Evolutionary conservation across 306 rosid species (phyloP).

Genomic region (Cicer judaicum): DNA sequence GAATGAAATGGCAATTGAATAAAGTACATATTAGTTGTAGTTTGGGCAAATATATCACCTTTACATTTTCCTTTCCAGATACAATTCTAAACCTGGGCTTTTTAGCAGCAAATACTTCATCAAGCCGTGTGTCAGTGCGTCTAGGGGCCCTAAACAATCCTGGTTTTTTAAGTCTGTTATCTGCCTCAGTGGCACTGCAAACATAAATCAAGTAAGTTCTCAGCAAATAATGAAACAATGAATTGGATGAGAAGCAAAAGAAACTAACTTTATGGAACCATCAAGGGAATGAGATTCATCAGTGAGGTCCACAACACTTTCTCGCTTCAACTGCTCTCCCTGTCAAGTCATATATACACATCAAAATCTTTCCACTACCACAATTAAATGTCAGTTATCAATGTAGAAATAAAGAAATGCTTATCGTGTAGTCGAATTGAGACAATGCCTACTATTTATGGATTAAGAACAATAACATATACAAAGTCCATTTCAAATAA

Average conservation of each 20-base stretch:
- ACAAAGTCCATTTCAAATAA: conserved; percentile 1
- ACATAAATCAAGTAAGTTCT: conserved; percentile 40
- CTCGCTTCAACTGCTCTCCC: conserved; percentile 55
- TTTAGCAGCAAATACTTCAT: conserved; percentile 72
- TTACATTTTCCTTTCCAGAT: conserved; percentile 73
- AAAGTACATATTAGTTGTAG: not conserved
- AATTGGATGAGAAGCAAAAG: conserved; percentile 16
- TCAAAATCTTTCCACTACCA: conserved; percentile 15
- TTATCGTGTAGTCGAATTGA: conserved; percentile 4
- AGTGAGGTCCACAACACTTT: conserved; percentile 37
- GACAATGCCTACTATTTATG: not conserved
- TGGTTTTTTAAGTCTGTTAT: conserved; percentile 54
- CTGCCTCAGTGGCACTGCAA: conserved; percentile 48
- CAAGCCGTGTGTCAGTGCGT: conserved; percentile 68
- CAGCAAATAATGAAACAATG: conserved; percentile 22
- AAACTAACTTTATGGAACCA: conserved; percentile 44
- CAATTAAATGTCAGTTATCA: not conserved
- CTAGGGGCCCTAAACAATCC: conserved; percentile 58
- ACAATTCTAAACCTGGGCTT: conserved; percentile 54
- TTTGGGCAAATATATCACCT: conserved; percentile 57
- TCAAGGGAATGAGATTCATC: conserved; percentile 40
- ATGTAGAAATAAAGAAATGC: not conserved
- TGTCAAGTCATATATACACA: conserved; percentile 34
- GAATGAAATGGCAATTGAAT: not conserved
- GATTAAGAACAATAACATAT: not conserved